Base-by-base conservation (phyloP, 208 protist species). In the Wallacemonas sp. region DNA sequence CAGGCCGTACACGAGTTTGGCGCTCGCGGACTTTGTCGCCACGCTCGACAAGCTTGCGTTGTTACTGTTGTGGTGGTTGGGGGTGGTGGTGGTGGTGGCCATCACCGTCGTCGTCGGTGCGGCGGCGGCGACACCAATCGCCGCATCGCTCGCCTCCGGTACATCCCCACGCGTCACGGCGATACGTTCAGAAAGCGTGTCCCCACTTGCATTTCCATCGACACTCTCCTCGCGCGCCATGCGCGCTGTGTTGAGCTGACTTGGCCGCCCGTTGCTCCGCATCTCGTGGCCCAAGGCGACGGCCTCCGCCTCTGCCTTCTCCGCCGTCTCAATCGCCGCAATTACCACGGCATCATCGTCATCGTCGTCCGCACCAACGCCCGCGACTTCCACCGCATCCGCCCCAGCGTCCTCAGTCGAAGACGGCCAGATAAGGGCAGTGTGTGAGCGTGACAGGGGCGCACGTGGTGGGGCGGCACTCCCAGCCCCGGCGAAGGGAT, bases 261-360 rank as follows among this genome's bases (percentile, higher is more conserved):
- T 24, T 21, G 58, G 27, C 38, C 21, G n/a, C n/a, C n/a, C n/a
- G n/a, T n/a, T n/a, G n/a, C n/a, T n/a, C n/a, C n/a, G 36, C 14
- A 14, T 6, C 36, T 41, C 36, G 36, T 14, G 36, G 14, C 36
- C 36, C 14, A 14, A 55, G 3, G 47, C n/a, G 24, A 55, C 38
- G 24, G 57, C 41, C 14, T 63, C 57, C 3, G 57, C 57, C 27
- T 63, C 57, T 8, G 57, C 57, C 17, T 48, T 46, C 52, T 58
- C 52, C 30, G 52, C 52, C 52, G 38, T 39, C 17, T 24, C 52
- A 24, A 58, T 58, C 30, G 52, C 52, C 17, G 52, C 52, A 24
- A 58, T 58, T 30, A 58, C 52, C 14, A 24, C 52, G 14, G 26
- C 52, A 29, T 58, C 52, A 24, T 58, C 52, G 9, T 58, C 12